Evolutionary conservation across 2,329 filamentous ascomycete species (phyloP).

Genomic region (Knoxdaviesia capensis): DNA sequence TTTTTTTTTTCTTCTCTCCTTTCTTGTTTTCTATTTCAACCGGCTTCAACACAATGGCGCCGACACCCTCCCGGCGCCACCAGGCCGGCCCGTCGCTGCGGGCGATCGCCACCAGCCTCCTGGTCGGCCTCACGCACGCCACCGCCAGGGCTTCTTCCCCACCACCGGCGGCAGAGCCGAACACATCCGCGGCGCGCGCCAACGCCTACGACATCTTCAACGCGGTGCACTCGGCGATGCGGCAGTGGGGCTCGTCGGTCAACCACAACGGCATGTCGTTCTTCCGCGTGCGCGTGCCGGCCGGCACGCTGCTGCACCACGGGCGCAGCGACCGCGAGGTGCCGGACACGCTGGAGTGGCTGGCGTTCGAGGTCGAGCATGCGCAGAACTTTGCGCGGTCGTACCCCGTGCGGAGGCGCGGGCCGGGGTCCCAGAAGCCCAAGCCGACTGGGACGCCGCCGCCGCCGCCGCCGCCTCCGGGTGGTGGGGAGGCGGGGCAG

Average conservation of each 20-base stretch:
- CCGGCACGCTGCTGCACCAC: constrained; percentile 47
- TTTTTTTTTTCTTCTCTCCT: neutral
- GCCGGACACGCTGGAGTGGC: constrained; percentile 41
- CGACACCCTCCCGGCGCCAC: too few species aligned
- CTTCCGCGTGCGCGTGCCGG: constrained; percentile 44
- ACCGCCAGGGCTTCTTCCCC: constrained; percentile 4
- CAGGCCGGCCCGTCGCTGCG: too few species aligned
- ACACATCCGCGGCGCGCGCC: constrained; percentile 1
- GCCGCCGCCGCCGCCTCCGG: neutral
- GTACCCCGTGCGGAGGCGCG: neutral
- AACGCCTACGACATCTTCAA: constrained; percentile 54
- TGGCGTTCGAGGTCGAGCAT: constrained; percentile 62
- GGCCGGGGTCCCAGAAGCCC: constrained; percentile 4
- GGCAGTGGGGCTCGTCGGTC: constrained; percentile 54
- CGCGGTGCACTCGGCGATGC: constrained; percentile 47
- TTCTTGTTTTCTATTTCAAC: neutral
- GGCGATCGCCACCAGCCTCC: neutral
- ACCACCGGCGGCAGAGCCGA: constrained; percentile 18
- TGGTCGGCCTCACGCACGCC: neutral
- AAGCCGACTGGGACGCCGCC: neutral
- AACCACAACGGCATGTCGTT: constrained; percentile 61
- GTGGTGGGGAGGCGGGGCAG: neutral
- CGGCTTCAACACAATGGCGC: neutral
- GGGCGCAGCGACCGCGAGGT: constrained; percentile 25
- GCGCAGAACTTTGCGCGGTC: constrained; percentile 39